Base-by-base conservation (phyloP, 2,329 filamentous ascomycete genomes). In the Colletotrichum melonis region DNA sequence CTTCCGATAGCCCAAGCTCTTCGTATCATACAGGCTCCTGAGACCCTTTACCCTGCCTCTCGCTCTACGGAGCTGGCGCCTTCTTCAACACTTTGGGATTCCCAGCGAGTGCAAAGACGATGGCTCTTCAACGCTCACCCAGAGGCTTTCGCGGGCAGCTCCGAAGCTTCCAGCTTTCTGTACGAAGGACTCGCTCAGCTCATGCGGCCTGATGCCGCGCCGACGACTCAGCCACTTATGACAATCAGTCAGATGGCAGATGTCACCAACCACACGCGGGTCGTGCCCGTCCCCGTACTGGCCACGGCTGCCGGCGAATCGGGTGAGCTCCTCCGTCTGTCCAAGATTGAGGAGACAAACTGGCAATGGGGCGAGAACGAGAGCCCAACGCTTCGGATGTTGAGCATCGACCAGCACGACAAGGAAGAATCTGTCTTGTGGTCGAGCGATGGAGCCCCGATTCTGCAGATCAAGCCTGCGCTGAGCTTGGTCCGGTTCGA, bases 321-420 rank as follows among this genome's bases (percentile, higher is more conserved):
- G 16, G 89, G 90, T 1, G 88, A 92, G 75, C 81, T 89, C 1
- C 81, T 94, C 11, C 88, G 89, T 2, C 78, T 94, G 2, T 80
- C 87, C 5, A 83, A 84, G 7, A 79, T 92, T 4, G 83, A 85
- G 4, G 79, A 86, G 26, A 86, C 90, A 60, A 83, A 82, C 60
- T 89, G 88, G 82, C 84, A 86, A n/a, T 93, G 91, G 90, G 81
- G 79, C 1, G 78, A 81, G 3, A 81, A 87, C 46, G 81, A 82
- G 46, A 84, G 84, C 52, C 79, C 85, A 1, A 85, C 83, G 63
- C 79, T 93, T 28, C 82, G 84, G 19, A 82, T 90, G 1, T 84
- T 84, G 6, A 82, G 83, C 0, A 78, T 88, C 9, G 84, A 87
- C 49, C 75, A 81, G 1, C 76, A 78, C 64, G 82, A 84, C 52